These are phyloP conservation scores for Laburnicola sp. DNA, from an alignment of 2,329 filamentous ascomycete genomes.

Conservation along the genomic window DNA sequence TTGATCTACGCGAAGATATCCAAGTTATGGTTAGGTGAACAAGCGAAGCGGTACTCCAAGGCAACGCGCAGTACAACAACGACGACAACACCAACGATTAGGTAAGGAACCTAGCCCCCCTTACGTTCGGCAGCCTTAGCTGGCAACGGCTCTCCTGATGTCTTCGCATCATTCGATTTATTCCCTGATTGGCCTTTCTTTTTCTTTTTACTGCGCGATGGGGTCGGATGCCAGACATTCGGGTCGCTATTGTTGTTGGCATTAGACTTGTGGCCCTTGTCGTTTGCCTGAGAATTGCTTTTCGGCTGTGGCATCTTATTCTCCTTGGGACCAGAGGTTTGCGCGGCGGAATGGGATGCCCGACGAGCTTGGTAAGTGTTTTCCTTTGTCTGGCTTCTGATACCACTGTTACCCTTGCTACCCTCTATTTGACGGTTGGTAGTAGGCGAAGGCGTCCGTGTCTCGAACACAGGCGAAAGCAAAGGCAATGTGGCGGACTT, in stretches of 20 bases:
- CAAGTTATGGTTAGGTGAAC: background rate
- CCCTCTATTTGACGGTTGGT: constrained; percentile 50
- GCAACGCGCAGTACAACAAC: background rate
- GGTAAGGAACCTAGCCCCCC: constrained; percentile 42
- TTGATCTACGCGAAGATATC: background rate
- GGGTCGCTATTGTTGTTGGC: constrained; percentile 26
- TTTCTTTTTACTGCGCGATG: constrained; percentile 29
- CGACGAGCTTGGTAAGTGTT: constrained; percentile 32
- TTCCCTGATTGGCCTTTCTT: constrained; percentile 31
- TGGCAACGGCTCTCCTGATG: constrained; percentile 48
- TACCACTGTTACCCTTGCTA: constrained; percentile 34
- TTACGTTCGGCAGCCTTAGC: constrained; percentile 51
- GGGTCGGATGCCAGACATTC: constrained; percentile 24
- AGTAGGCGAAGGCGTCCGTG: constrained; percentile 70
- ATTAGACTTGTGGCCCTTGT: constrained; percentile 24
- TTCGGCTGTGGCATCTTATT: constrained; percentile 22
- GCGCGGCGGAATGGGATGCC: constrained; percentile 28
- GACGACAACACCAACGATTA: constrained; percentile 13
- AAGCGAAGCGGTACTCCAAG: background rate
- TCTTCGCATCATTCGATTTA: constrained; percentile 35
- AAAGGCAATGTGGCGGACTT: constrained; percentile 49
- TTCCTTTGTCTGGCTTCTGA: constrained; percentile 34
- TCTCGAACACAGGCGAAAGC: constrained; percentile 75
- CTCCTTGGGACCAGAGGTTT: constrained; percentile 26
- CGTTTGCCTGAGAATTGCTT: background rate